Base-by-base conservation (phyloP, 176 grass and related monocot genomes). In the Aegilops bicornis region DNA sequence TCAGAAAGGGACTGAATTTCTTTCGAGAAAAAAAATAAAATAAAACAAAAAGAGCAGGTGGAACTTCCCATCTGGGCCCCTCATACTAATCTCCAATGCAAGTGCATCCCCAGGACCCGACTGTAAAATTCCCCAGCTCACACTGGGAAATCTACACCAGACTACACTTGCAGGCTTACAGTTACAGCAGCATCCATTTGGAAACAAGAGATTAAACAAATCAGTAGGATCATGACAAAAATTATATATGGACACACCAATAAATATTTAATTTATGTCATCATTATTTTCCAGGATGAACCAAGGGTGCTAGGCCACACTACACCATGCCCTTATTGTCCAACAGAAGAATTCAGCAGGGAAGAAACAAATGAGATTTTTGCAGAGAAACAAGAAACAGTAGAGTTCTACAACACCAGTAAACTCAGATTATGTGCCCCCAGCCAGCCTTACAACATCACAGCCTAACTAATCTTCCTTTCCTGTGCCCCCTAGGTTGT, bases 301-400 rank as follows among this genome's bases (percentile, higher is more conserved):
- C n/a, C 54, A 47, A 83, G 58, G 77, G 40, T 83, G 64, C 79
- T 69, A 69, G 42, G 37, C 60, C 31, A 69, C 47, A 15, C 33
- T 33, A 82, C 64, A 81, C 68, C 68, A 76, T 22, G 42, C 7
- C 32, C 20, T 83, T 78, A 73, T 63, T 79, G 13, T 40, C 25
- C 76, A 74, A 85, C 43, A 80, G 8, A 68, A 85, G 5, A 68
- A 4, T 47, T 72, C 31, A 35, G 29, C 10, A 32, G 77, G 47
- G 33, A 76, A 65, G 30, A 54, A 69, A 52, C 39, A 81, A 35
- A 78, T n/a, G 30, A 60, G 20, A 19, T 59, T 59, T 59, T 54
- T 54, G 31, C 43, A 52, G 19, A 48, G 45, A 52, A 40, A 80
- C 24, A 77, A 52, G 45, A 52, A 52, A 31, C 5, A 3, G 30